These are phyloP conservation scores for Dactylellina haptotyla DNA, from an alignment of 2,329 filamentous ascomycete species.

Conservation along the genomic window DNA sequence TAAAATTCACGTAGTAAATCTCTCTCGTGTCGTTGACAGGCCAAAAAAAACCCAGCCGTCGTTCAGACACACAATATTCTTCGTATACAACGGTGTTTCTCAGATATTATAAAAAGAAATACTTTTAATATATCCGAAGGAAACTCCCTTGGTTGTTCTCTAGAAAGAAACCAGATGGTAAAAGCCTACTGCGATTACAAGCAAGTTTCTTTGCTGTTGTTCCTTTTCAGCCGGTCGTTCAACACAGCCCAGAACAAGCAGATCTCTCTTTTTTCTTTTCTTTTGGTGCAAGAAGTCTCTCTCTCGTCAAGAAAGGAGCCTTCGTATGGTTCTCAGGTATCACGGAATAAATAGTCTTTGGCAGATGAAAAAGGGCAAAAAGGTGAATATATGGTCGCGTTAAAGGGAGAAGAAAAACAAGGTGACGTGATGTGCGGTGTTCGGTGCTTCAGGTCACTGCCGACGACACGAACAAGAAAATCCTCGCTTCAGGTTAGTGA, in stretches of 20 bases:
- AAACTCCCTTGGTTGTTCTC: conserved; percentile 31
- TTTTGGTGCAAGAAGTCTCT: conserved; percentile 32
- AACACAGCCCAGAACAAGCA: conserved; percentile 31
- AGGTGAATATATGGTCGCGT: conserved; percentile 25
- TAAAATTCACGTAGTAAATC: conserved; percentile 48
- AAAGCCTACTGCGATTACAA: conserved; percentile 54
- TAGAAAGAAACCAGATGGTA: conserved; percentile 53
- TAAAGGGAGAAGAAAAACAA: conserved; percentile 1
- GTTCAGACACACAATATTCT: conserved; percentile 44
- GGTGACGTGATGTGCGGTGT: conserved; percentile 37
- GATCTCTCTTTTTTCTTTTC: conserved; percentile 47
- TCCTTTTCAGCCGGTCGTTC: conserved; percentile 14
- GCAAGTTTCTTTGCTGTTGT: conserved; percentile 39
- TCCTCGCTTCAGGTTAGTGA: conserved; percentile 54
- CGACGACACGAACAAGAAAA: conserved; percentile 55
- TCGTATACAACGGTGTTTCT: conserved; percentile 35
- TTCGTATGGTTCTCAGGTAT: conserved; percentile 50
- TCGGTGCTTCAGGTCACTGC: conserved; percentile 55
- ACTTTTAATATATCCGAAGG: conserved; percentile 21
- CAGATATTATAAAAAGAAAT: conserved; percentile 38
- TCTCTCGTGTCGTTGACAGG: conserved; percentile 31
- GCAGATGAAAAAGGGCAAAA: conserved; percentile 44
- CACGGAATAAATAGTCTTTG: conserved; percentile 48
- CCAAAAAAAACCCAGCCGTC: conserved; percentile 19
- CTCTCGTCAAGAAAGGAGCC: conserved; percentile 18